phyloP scores from a whole-genome alignment of 148 eudicot genomes.

The Rhododendron griersonianum region DNA sequence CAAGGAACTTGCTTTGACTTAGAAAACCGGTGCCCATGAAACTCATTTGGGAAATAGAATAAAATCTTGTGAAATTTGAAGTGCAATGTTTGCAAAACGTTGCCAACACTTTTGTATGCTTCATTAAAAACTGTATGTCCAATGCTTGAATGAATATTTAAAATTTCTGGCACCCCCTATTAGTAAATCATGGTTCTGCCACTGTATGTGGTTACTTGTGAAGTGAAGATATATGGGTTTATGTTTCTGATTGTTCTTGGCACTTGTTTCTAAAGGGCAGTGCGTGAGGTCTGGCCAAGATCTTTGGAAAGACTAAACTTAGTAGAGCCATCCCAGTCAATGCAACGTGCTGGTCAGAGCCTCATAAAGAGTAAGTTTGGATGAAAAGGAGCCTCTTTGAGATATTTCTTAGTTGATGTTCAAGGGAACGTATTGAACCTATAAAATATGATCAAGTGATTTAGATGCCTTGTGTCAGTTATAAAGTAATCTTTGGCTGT shows the following conservation, averaged over 20 bases:
- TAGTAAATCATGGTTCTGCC: too few species aligned
- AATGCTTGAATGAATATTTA: too few species aligned
- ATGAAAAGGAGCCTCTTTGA: not conserved
- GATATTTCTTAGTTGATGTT: not conserved
- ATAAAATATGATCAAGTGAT: not conserved
- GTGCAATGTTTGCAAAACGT: too few species aligned
- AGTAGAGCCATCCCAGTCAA: slow-evolving; percentile 78
- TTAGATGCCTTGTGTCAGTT: not conserved
- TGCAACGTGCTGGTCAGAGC: slow-evolving; percentile 92
- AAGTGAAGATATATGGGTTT: slow-evolving; percentile 4
- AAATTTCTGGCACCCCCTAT: too few species aligned
- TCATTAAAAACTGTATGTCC: too few species aligned
- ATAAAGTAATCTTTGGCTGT: not conserved
- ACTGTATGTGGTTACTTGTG: not conserved
- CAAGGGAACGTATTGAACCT: not conserved
- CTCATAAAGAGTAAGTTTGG: slow-evolving; percentile 50
- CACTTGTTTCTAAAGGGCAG: slow-evolving; percentile 38
- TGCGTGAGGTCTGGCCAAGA: slow-evolving; percentile 73
- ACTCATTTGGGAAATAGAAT: too few species aligned
- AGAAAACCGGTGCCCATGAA: too few species aligned
- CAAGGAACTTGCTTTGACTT: too few species aligned
- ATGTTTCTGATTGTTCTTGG: not conserved
- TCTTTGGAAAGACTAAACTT: slow-evolving; percentile 51
- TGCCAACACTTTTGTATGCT: too few species aligned
- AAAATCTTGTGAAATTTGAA: too few species aligned